Percentiles rank a stretch among this genome's conserved stretches.
Conservation (phyloP, 352 stramenopile genomes). For the Globisporangium yorkense region DNA sequence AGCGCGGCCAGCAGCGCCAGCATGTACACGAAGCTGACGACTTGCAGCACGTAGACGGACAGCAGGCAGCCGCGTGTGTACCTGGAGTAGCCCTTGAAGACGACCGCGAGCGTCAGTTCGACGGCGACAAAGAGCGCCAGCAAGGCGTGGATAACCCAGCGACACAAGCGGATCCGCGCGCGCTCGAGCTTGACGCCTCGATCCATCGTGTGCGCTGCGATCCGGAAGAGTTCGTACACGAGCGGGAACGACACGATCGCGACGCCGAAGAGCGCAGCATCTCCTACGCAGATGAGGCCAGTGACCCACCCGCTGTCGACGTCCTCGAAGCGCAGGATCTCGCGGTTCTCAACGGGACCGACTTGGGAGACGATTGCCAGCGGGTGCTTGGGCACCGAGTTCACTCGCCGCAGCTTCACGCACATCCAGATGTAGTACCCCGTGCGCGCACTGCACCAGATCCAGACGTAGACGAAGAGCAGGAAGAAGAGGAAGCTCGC, state of each 20-base stretch:
- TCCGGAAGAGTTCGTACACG: slow-evolving; percentile 47
- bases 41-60: slow-evolving; percentile 38
- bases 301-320: slow-evolving; percentile 19
- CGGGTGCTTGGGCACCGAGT: slow-evolving; percentile 17
- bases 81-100: slow-evolving; percentile 24
- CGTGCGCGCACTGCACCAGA: slow-evolving; percentile 17
- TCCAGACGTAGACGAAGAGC: slow-evolving; percentile 32
- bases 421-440: slow-evolving; percentile 21
- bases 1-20: slow-evolving; percentile 30
- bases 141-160: slow-evolving; percentile 17
- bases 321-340: slow-evolving; percentile 22
- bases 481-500: slow-evolving; percentile 32
- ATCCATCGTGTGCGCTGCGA: slow-evolving; percentile 59
- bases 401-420: slow-evolving; percentile 23
- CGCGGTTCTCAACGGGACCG: slow-evolving; percentile 40
- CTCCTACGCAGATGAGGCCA: slow-evolving; percentile 34
- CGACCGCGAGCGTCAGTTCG: slow-evolving; percentile 20
- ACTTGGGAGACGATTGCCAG: slow-evolving; percentile 25
- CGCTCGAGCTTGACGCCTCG: slow-evolving; percentile 36
- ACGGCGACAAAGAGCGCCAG: slow-evolving; percentile 24
- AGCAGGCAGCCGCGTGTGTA: slow-evolving; percentile 27
- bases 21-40: slow-evolving; percentile 41
- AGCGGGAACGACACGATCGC: slow-evolving; percentile 45
- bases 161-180: slow-evolving; percentile 35
- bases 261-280: slow-evolving; percentile 42